Percentiles rank a stretch among this genome's conserved stretches.
phyloP scores from a whole-genome alignment of 176 grass and related monocot genomes.

The Rhipidocladum racemiflorum region DNA sequence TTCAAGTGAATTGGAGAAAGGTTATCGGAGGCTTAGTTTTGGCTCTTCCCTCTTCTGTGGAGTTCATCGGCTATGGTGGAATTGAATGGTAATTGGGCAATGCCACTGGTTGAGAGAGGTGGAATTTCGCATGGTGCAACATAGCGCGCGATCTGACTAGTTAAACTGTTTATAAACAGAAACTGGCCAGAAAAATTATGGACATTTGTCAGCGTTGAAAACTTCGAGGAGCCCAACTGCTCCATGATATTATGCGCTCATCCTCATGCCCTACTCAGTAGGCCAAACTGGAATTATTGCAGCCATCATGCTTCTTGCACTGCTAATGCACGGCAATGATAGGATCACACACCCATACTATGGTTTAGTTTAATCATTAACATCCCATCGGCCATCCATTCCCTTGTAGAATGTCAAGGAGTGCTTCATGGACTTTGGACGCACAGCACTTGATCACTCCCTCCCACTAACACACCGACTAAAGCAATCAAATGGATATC shows the following conservation, averaged over 20 bases:
- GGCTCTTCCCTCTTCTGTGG: no score
- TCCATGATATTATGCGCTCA: background rate
- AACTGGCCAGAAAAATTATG: background rate
- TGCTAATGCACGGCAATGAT: background rate
- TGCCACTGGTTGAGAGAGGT: no score
- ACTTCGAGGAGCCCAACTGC: background rate
- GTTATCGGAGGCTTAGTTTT: no score
- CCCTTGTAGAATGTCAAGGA: background rate
- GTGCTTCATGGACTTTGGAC: background rate
- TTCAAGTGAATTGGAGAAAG: no score
- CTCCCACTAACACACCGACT: background rate
- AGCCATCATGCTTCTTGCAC: background rate
- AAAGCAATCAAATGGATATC: background rate
- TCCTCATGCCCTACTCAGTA: background rate
- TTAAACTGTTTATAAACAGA: background rate
- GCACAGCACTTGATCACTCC: background rate
- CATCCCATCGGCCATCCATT: background rate
- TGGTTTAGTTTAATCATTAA: background rate
- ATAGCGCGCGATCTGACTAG: no score
- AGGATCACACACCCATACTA: background rate
- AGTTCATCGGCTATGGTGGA: no score
- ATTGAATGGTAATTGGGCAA: no score
- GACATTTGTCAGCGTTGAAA: conserved; percentile 23
- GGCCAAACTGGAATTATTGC: conserved; percentile 3
- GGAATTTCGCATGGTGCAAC: no score